Base-by-base conservation (phyloP, 306 rosid species). In the Fagus crenata region DNA sequence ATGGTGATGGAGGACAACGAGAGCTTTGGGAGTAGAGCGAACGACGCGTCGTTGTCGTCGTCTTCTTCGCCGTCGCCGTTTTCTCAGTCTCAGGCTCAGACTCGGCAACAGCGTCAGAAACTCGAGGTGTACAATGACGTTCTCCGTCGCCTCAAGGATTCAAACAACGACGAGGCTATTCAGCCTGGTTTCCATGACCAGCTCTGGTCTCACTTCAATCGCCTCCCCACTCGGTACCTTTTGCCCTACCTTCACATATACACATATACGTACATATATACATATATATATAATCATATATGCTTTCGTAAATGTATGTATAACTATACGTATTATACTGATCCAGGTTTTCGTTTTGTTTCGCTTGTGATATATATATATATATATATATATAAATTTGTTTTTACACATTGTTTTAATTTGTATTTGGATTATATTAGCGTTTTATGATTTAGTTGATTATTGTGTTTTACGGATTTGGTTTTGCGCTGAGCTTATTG, bases 141-240 rank as follows among this genome's bases (percentile, higher is more conserved):
- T 78, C 92, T 96, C 36, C 94, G 96, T 49, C 99, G 98, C 37
- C 86, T 96, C 51, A 91, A 83, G 78, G 90, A 91, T 77, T 96
- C 93, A 43, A 63, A 83, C 65, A 74, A 81, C 87, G 73, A 78
- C 5, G 98, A 93, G 61, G 87, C 93, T 58, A 39, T 84, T 77
- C 90, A 79, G 32, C 99, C 96, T 46, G 93, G 93, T 77, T 96
- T 96, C 49, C 86, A 90, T 58, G 96, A 91, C 75, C 86, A 87
- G 77, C 96, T 96, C 22, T 96, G 96, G 98, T 75, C 92, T 82
- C 99, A 96, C 88, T 96, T 96, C 75, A 91, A 89, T 84, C 97
- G 98, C 77, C 99, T 96, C 12, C 99, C 99, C 8, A 60, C 98
- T 75, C 91, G 99, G 99, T 96, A 71, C 82, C 71, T 70, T 75